phyloP scores from a whole-genome alignment of 2,329 filamentous ascomycete species.

The Fusarium sp. region DNA sequence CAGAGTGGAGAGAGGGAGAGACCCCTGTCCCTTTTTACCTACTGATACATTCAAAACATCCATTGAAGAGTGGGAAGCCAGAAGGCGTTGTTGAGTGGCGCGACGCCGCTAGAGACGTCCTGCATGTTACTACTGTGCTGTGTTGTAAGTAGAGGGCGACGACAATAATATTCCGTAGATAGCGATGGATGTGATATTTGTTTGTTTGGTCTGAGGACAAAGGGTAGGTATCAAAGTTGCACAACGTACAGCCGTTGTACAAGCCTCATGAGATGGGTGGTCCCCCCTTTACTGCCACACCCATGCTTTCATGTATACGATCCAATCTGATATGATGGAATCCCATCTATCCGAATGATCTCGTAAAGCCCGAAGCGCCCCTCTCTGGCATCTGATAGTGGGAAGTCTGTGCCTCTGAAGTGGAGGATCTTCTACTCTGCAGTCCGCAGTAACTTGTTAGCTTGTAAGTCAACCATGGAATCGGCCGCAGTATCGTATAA shows the following conservation, averaged over 20 bases:
- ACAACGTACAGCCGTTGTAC: slow-evolving; percentile 4
- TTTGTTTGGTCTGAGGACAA: slow-evolving; percentile 1
- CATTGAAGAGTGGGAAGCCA: neutral
- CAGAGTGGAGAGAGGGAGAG: slow-evolving; percentile 15
- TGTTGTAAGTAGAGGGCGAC: no score
- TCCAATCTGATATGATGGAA: slow-evolving; percentile 34
- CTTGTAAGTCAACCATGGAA: neutral
- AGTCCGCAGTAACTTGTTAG: no score
- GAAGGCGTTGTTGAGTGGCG: no score
- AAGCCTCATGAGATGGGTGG: neutral
- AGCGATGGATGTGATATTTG: no score
- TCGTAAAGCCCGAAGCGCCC: neutral
- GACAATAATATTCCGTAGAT: no score
- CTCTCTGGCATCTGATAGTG: slow-evolving; percentile 13
- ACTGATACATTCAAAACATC: slow-evolving; percentile 19
- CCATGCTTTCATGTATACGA: slow-evolving; percentile 24
- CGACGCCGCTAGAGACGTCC: no score
- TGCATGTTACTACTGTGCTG: no score
- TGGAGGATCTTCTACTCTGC: neutral
- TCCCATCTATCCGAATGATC: slow-evolving; percentile 18
- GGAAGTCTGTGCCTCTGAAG: slow-evolving; percentile 19
- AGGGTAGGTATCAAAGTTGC: slow-evolving; percentile 2
- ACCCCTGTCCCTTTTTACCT: neutral
- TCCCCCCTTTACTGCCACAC: slow-evolving; percentile 9
- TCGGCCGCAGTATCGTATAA: slow-evolving; percentile 33